Evolutionary conservation across 805 yeast genomes (phyloP).

Genomic region (Metschnikowia noctiluminum): DNA sequence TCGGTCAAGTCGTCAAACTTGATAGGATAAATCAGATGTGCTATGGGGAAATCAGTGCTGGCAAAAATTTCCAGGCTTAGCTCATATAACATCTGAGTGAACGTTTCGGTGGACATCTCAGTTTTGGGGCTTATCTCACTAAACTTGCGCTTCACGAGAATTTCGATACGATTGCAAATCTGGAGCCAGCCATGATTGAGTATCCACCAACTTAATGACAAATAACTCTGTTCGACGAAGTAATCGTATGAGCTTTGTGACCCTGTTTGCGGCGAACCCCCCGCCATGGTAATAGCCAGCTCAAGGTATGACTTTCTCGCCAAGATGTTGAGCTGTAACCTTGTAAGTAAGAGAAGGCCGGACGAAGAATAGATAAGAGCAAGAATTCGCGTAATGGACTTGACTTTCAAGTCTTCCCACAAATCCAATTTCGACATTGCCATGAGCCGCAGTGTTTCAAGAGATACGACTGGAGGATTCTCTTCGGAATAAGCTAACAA

Average conservation of each 20-base stretch:
- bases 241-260: slow-evolving; percentile 39
- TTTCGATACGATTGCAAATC: slow-evolving; percentile 51
- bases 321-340: slow-evolving; percentile 81
- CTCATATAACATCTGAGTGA: slow-evolving; percentile 38
- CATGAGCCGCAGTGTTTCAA: slow-evolving; percentile 20
- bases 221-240: slow-evolving; percentile 72
- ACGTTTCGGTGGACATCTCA: slow-evolving; percentile 61
- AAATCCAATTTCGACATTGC: slow-evolving; percentile 45
- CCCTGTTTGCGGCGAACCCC: slow-evolving; percentile 29
- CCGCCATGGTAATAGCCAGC: slow-evolving; percentile 70
- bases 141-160: slow-evolving; percentile 58
- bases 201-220: slow-evolving; percentile 92
- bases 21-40: slow-evolving; percentile 35
- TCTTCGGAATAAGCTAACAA: slow-evolving; percentile 33
- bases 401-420: slow-evolving; percentile 79
- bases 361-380: slow-evolving; percentile 68
- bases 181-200: slow-evolving; percentile 79
- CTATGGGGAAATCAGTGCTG: slow-evolving; percentile 15
- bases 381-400: slow-evolving; percentile 69
- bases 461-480: slow-evolving; percentile 17
- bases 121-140: slow-evolving; percentile 66
- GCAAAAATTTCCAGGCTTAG: slow-evolving; percentile 22
- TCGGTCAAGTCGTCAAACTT: slow-evolving; percentile 38
- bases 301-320: slow-evolving; percentile 84
- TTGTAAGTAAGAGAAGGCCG: slow-evolving; percentile 69